Evolutionary conservation across 345 rosid species (phyloP).

Genomic region (Orychophragmus violaceus): DNA sequence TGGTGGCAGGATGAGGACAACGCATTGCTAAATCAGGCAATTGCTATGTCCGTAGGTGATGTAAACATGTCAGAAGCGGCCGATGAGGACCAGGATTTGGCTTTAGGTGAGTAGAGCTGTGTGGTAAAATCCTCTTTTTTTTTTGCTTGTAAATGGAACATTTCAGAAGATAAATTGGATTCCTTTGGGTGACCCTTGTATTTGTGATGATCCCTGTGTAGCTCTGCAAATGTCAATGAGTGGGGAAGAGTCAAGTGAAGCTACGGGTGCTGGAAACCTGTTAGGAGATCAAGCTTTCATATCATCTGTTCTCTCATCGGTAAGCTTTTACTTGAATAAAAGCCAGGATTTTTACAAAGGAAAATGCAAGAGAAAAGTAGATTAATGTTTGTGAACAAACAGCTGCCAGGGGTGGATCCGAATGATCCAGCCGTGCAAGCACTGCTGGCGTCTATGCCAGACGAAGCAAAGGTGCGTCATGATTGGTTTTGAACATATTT

Average conservation of each 20-base stretch:
- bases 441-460: slow-evolving; percentile 59
- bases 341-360: neutral
- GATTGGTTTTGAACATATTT: neutral
- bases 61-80: slow-evolving; percentile 57
- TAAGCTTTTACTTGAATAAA: slow-evolving; percentile 26
- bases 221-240: slow-evolving; percentile 75
- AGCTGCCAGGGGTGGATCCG: slow-evolving; percentile 89
- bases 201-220: slow-evolving; percentile 16
- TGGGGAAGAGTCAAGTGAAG: slow-evolving; percentile 37
- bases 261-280: slow-evolving; percentile 30
- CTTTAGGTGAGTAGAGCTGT: slow-evolving; percentile 43
- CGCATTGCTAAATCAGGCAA: slow-evolving; percentile 53
- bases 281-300: slow-evolving; percentile 67
- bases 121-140: too few species aligned
- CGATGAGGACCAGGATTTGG: slow-evolving; percentile 57
- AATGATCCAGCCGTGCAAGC: slow-evolving; percentile 70
- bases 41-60: slow-evolving; percentile 58
- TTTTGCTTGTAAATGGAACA: neutral
- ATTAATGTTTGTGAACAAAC: slow-evolving; percentile 18
- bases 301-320: slow-evolving; percentile 69
- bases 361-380: neutral
- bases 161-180: neutral
- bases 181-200: neutral
- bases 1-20: slow-evolving; percentile 46
- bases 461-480: slow-evolving; percentile 53